These are phyloP conservation scores for Phytophthora citrophthora DNA, from an alignment of 352 stramenopile genomes.

Conservation along the genomic window DNA sequence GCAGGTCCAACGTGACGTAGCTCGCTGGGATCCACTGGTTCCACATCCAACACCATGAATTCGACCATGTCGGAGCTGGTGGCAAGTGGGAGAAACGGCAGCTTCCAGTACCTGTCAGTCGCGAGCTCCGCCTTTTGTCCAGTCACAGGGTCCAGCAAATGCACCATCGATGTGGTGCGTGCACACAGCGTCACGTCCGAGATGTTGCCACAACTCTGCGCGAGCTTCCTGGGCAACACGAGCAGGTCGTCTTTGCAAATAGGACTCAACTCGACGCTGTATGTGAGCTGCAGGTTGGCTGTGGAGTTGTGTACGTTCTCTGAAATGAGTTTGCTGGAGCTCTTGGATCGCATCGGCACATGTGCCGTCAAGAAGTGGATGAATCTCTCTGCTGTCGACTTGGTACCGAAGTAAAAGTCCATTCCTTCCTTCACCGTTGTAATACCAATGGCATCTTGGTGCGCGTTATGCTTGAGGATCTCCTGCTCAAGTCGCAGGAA, in stretches of 20 bases:
- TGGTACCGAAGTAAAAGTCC: slow-evolving; percentile 82
- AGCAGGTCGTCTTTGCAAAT: slow-evolving; percentile 85
- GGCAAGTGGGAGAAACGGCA: slow-evolving; percentile 66
- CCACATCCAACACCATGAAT: slow-evolving; percentile 76
- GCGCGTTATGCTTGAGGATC: slow-evolving; percentile 79
- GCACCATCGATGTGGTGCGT: slow-evolving; percentile 66
- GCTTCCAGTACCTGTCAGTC: slow-evolving; percentile 77
- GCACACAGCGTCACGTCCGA: slow-evolving; percentile 63
- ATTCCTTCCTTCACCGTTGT: slow-evolving; percentile 71
- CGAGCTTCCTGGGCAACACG: slow-evolving; percentile 60
- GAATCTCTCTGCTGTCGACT: slow-evolving; percentile 63
- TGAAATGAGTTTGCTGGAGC: slow-evolving; percentile 77
- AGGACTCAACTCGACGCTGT: slow-evolving; percentile 71
- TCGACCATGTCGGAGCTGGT: slow-evolving; percentile 66
- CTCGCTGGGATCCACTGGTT: slow-evolving; percentile 47
- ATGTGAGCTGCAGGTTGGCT: slow-evolving; percentile 73
- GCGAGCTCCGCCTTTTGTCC: slow-evolving; percentile 61
- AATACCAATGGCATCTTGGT: slow-evolving; percentile 69
- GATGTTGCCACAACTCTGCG: slow-evolving; percentile 71
- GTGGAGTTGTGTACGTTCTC: slow-evolving; percentile 72
- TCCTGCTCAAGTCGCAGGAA: slow-evolving; percentile 76
- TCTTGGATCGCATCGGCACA: slow-evolving; percentile 75
- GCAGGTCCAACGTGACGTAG: slow-evolving; percentile 23
- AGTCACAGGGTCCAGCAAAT: slow-evolving; percentile 68
- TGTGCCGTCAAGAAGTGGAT: slow-evolving; percentile 64